A percentile compares a stretch with the other conserved stretches of the same genome.
Evolutionary conservation across 345 rosid genomes (phyloP).

Genomic region (Reutealis trisperma): DNA sequence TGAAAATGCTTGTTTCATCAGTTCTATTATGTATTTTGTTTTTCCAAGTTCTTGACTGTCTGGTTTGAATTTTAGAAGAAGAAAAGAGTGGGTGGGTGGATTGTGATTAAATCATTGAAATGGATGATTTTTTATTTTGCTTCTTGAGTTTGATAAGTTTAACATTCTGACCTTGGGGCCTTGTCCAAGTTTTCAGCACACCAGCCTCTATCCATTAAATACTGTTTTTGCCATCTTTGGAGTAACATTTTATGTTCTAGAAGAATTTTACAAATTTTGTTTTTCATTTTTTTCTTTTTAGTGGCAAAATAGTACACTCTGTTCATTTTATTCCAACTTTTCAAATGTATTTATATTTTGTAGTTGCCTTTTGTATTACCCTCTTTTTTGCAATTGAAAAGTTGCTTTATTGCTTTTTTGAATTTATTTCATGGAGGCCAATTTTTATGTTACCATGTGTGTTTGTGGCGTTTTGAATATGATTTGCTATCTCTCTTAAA

Average conservation of each 20-base stretch:
- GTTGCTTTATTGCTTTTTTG: neutral
- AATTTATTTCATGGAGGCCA: neutral
- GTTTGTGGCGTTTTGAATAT: constrained; percentile 6
- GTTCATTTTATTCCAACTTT: neutral
- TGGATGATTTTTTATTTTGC: neutral
- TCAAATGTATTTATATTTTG: neutral
- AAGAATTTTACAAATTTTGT: neutral
- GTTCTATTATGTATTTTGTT: neutral
- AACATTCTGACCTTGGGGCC: neutral
- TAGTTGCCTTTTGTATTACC: neutral
- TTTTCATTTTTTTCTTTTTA: no score
- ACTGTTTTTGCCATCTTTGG: no score
- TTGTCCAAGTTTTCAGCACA: neutral
- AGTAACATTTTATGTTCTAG: neutral
- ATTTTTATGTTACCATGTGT: constrained; percentile 10
- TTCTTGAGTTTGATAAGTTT: neutral
- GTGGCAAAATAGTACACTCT: neutral
- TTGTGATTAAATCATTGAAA: neutral
- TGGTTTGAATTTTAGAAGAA: no score
- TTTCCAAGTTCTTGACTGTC: neutral
- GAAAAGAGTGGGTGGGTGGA: neutral
- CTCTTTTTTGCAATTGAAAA: neutral
- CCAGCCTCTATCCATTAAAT: no score
- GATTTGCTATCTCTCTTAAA: neutral
- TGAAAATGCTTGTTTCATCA: neutral